Evolutionary conservation across 306 rosid species (phyloP).

Genomic region (Potentilla sterilis): DNA sequence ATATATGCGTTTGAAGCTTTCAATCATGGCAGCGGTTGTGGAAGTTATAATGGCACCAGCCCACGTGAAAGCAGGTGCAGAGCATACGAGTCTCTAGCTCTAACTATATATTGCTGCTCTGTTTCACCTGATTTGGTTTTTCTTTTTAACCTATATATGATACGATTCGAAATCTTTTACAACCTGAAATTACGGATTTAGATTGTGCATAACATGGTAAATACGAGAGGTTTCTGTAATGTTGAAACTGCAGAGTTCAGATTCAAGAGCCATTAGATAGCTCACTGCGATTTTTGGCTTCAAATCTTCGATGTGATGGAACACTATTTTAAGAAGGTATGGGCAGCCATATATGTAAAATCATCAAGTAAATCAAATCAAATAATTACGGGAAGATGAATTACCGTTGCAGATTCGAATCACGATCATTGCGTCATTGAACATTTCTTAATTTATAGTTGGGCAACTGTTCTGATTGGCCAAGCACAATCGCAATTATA

Average conservation of each 20-base stretch:
- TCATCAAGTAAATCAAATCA: background rate
- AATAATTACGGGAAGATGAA: background rate
- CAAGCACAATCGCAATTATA: background rate
- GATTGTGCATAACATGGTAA: background rate
- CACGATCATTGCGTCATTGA: background rate
- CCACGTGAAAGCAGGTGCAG: conserved; percentile 50
- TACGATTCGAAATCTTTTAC: background rate
- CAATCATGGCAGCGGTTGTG: conserved; percentile 47
- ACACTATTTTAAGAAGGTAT: background rate
- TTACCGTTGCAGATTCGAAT: background rate
- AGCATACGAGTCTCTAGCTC: conserved; percentile 17
- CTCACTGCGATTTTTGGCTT: background rate
- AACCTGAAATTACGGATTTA: background rate
- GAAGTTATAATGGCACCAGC: conserved; percentile 42
- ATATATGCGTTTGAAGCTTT: background rate
- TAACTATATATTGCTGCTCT: conserved; percentile 13
- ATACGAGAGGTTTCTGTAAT: no score
- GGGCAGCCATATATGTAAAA: background rate
- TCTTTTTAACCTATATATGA: background rate
- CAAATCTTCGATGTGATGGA: background rate
- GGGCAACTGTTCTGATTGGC: background rate
- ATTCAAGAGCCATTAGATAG: background rate
- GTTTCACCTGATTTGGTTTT: conserved; percentile 39
- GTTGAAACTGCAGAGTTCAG: background rate
- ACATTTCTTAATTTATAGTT: background rate